Conservation (phyloP, 2,329 filamentous ascomycete species). For the Triangularia verruculosa region DNA sequence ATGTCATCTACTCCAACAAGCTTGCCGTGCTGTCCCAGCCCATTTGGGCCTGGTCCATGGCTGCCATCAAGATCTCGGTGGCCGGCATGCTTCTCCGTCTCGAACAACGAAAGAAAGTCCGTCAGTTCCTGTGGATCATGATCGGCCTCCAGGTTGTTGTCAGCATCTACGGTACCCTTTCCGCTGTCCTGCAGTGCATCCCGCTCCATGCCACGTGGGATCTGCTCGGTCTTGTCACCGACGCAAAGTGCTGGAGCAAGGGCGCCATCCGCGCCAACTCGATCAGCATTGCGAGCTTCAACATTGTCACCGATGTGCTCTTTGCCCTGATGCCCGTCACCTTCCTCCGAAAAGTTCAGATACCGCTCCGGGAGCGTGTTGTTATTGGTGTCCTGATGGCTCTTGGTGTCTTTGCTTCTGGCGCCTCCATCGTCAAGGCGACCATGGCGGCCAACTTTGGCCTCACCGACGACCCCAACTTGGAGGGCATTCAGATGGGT, state of each 20-base stretch:
- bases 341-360: slow-evolving; percentile 19
- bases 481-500: slow-evolving; percentile 16
- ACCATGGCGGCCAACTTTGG: slow-evolving; percentile 14
- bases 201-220: slow-evolving; percentile 19
- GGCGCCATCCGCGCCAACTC: slow-evolving; percentile 13
- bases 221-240: slow-evolving; percentile 9
- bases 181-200: slow-evolving; percentile 17
- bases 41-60: slow-evolving; percentile 21
- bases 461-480: slow-evolving; percentile 9
- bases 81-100: slow-evolving; percentile 20
- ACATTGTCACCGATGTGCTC: slow-evolving; percentile 20
- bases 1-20: slow-evolving; percentile 18
- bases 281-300: slow-evolving; percentile 19
- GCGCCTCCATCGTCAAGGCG: slow-evolving; percentile 18
- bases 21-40: slow-evolving; percentile 18
- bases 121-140: slow-evolving; percentile 16
- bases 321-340: slow-evolving; percentile 16
- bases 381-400: slow-evolving; percentile 19
- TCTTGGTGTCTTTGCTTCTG: slow-evolving; percentile 21
- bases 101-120: slow-evolving; percentile 1
- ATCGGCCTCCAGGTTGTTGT: slow-evolving; percentile 9
- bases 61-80: slow-evolving; percentile 19
- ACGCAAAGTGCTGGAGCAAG: slow-evolving; percentile 16
- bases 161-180: slow-evolving; percentile 14
- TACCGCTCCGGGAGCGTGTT: slow-evolving; percentile 18